Conservation (phyloP, 2,329 filamentous ascomycete genomes). For the Clarireedia monteithiana region DNA sequence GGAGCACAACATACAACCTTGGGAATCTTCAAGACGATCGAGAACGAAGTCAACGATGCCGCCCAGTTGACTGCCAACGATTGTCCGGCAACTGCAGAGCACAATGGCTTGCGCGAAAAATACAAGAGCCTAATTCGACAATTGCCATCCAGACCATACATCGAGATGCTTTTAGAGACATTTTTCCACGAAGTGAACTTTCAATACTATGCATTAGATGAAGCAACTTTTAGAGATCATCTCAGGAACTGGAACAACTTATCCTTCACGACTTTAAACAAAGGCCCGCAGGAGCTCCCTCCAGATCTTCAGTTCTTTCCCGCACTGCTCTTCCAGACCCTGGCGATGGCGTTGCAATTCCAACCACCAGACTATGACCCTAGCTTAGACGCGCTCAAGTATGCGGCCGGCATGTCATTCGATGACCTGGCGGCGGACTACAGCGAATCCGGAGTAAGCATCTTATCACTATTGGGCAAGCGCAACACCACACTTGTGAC, state of each 20-base stretch:
- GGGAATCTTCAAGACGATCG: conserved; percentile 47
- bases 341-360: conserved; percentile 46
- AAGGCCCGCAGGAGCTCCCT: conserved; percentile 42
- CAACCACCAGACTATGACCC: conserved; percentile 41
- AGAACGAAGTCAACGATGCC: conserved; percentile 33
- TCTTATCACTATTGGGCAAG: conserved; percentile 49
- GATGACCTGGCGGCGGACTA: conserved; percentile 54
- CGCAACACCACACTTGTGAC: conserved; percentile 47
- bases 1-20: conserved; percentile 45
- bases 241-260: conserved; percentile 47
- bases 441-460: conserved; percentile 47
- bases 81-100: conserved; percentile 24
- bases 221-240: conserved; percentile 42
- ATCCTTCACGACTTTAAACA: conserved; percentile 42
- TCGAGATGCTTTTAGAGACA: conserved; percentile 45
- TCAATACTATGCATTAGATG: conserved; percentile 50
- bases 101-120: conserved; percentile 42
- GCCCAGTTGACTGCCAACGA: conserved; percentile 14
- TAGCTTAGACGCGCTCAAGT: conserved; percentile 49
- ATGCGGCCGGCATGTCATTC: conserved; percentile 50
- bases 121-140: conserved; percentile 53
- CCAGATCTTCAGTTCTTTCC: conserved; percentile 49
- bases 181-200: conserved; percentile 53
- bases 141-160: conserved; percentile 45
- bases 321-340: conserved; percentile 50